Base-by-base conservation (phyloP, 2,329 filamentous ascomycete species). In the Esteya vermicola region DNA sequence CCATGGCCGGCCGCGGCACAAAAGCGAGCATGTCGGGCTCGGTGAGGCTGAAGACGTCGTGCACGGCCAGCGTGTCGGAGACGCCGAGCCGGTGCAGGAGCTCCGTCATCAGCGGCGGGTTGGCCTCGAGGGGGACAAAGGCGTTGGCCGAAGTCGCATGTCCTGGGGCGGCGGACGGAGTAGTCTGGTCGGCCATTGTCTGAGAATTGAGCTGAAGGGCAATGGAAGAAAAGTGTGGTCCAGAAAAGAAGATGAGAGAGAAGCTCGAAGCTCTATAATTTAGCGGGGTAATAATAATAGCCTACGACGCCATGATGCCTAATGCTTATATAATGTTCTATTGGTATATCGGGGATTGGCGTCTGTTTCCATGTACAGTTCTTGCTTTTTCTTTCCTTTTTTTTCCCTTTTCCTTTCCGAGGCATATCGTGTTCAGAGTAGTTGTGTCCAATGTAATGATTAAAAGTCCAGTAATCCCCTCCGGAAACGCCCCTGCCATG, bases 11-110 rank as follows among this genome's bases (percentile, higher is more conserved):
- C 2, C 88, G 83, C 0, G 91, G 88, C 30, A 96, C 76, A 60
- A 94, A 86, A 45, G 77, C 73, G 38, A 96, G 76, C 30, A 95
- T 72, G 39, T 86, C 78, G 0, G 83, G 78, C 39, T 96, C 88
- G 47, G 82, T 80, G 54, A 96, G 79, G 50, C 81, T 88, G 71
- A 80, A 95, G 58, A 96, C 85, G 61, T 96, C 89, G 67, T 93
- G 80, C 61, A 94, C 79, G 51, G 75, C 69, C 34, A 96, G 71
- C 21, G 71, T 67, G n/a, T 63, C 54, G n/a, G 82, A 81, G 41
- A 96, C 75, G 47, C 89, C 89, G 21, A 96, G 81, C 50, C 77
- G 76, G 64, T 82, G 83, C 36, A 93, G 73, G 27, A 96, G 78
- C 33, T 69, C 63, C 40, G 78, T 88, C 78, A 96, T 91, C 25